Evolutionary conservation across 257 asterid genomes (phyloP), one percentile per base, ranked within the genome.

Genomic region (Gentiana straminea): DNA sequence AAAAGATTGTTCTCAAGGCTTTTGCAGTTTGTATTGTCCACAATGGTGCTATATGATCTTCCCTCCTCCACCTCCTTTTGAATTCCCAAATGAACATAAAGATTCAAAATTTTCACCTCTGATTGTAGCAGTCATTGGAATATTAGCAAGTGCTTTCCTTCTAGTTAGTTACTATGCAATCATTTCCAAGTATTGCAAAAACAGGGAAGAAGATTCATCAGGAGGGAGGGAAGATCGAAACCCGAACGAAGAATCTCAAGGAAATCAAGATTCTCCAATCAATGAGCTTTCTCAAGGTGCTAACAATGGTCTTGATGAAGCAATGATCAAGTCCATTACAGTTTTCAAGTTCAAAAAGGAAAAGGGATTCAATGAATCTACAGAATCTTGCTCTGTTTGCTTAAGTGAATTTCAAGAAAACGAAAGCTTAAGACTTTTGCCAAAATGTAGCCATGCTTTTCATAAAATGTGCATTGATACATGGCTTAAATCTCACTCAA

Each of bases 401-500:
- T 64, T 82, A 39, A 63, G 78, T 54, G 84, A 83, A 35, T 83
- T 83, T 61, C 74, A 70, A 51, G 84, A 75, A 32, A 74, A 69
- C 7, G 92, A 83, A 44, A 72, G 65, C 59, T 62, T 72, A 13
- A 72, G 71, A 49, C 73, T 76, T 15, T 51, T 76, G 50, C 87
- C 84, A 0, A 77, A 73, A 58, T 83, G 92, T 57, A 71, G 73
- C 55, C 87, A 83, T 54, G 92, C 84, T 49, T 83, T 83, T 39
- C 92, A 83, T 63, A 68, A 61, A 5, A 41, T 41, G 7, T 83
- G 92, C 51, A 75, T 83, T 55, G 92, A 83, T 54, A 70, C 78
- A 10, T 80, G 88, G 92, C 83, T 83, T 0, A 66, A 58, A 44
- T 73, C 85, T 35, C 85, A 83, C 64, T 60, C 77, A 2, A 83